Evolutionary conservation across 345 rosid genomes (phyloP), one percentile per base, ranked within the genome.

Genomic region (Gossypium mustelinum): DNA sequence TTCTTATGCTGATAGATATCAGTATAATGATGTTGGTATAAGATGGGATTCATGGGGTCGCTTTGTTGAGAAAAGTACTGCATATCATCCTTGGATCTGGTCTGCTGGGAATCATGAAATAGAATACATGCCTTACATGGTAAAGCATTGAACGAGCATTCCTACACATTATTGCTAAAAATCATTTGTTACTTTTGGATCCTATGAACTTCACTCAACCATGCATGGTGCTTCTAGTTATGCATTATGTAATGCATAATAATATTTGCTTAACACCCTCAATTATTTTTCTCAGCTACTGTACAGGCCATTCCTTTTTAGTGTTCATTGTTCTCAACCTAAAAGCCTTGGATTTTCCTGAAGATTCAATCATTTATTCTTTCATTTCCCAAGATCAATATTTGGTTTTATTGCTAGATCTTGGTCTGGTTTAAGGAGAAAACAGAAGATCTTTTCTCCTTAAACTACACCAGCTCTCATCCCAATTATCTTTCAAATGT

Each of bases 41-140:
- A 80, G 98, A 75, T 95, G 98, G 99, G 98, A 95, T 82, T 79
- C 90, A 16, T 95, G 98, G 99, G 99, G 92, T 18, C 92, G 93
- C 69, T 93, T 95, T 75, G 82, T 85, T 70, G 99, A 95, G 89
- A 84, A 9, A 68, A 89, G 94, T 83, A 80, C 97, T 20, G 99
- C 99, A 70, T 95, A 87, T 86, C 96, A 90, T 78, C 98, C 98
- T 13, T 95, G 98, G 99, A 80, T 91, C 65, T 95, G 97, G 97
- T 85, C 92, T 81, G 97, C 87, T 75, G 98, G 99, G 78, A 95
- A 93, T 81, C 99, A 95, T 64, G 98, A 93, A 75, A 78, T 95
- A 63, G 98, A 95, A 50, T 91, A 85, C 85, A 86, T 95, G 93
- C 97, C 98, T 24, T 81, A 87, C 87, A 90, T 95, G 99, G 99